Base-by-base conservation (phyloP, 371 early-diverging fungal species). In the Funneliformis caledonium region DNA sequence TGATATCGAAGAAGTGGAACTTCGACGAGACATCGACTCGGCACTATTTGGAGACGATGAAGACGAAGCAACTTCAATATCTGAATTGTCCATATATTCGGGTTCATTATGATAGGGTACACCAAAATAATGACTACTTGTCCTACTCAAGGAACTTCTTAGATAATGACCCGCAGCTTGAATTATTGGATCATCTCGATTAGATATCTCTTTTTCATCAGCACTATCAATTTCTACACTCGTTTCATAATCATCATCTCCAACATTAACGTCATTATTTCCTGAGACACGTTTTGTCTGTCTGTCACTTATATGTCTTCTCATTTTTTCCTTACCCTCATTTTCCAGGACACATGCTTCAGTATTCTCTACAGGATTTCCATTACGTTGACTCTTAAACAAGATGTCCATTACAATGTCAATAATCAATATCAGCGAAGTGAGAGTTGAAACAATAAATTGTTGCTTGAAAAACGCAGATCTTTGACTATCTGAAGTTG, bases 401-500 rank as follows among this genome's bases (percentile, higher is more conserved):
- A 80, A 45, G 31, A 80, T 68, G 12, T 80, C 80, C 47, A 50
- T 61, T 16, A 73, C n/a, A 26, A 80, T 72, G 16, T 80, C 45
- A 62, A 80, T 80, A 12, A 70, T 76, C 26, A 85, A 82, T 76
- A 33, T 82, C 74, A 42, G 65, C 45, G 80, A 82, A 67, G 67
- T 78, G 68, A 78, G 83, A 75, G 52, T 62, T 83, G 81, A 82
- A 82, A 33, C 83, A 80, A 76, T 82, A 22, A 69, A 69, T 31
- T 64, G 64, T 64, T 64, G 64, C 22, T 69, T 43, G 22, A 43
- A 43, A 43, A 69, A 69, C 19, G 19, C 19, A 4, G 16, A n/a
- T 9, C 69, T 69, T 45, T 69, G 69, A 69, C 43, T 69, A 69
- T 69, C 22, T 37, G 69, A 69, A 69, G 69, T 42, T 19, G 69